Evolutionary conservation across 805 yeast species (phyloP), one percentile per base, ranked within the genome.

Genomic region (Saturnispora diversa): DNA sequence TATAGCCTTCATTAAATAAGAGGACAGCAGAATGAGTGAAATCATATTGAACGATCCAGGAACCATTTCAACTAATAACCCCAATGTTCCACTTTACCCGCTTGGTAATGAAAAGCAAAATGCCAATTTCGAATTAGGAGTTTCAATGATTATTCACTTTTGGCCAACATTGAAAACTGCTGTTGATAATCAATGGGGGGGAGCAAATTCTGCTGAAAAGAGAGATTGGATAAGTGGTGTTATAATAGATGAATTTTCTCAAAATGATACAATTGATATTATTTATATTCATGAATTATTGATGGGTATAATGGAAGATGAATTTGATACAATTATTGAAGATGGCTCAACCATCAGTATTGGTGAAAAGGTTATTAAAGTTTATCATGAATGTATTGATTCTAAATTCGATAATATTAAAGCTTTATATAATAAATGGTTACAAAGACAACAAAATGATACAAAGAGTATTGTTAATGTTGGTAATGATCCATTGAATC

Each of bases 171-270:
- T 92, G 38, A 70, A 74, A 35, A 81, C 84, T 1, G 98, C 98
- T 0, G 97, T 92, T 8, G 94, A 77, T 5, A 86, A 84, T 58
- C 67, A 70, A 23, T 92, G 98, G 97, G 99, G 98, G 44, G 99
- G 98, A 1, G 78, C 95, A 11, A 83, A 84, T 26, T 80, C 94
- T 11, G 75, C 72, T 1, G 97, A 84, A 28, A 92, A 92, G 60
- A 72, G 99, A 55, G 98, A 92, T 58, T 92, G 98, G 98, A 72
- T 90, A 48, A 75, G 84, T 4, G 94, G 85, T 4, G 65, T 84
- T 11, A 75, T 90, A 2, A 73, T 87, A 22, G 97, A 86, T 26
- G 67, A 87, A 39, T 92, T 90, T 55, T 68, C 60, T 32, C 65
- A 66, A 6, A 78, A 72, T 35, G 72, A 67, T 37, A 69, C 74